Base-by-base conservation (phyloP, 2,329 filamentous ascomycete species). In the Neophaeococcomyces aloes region DNA sequence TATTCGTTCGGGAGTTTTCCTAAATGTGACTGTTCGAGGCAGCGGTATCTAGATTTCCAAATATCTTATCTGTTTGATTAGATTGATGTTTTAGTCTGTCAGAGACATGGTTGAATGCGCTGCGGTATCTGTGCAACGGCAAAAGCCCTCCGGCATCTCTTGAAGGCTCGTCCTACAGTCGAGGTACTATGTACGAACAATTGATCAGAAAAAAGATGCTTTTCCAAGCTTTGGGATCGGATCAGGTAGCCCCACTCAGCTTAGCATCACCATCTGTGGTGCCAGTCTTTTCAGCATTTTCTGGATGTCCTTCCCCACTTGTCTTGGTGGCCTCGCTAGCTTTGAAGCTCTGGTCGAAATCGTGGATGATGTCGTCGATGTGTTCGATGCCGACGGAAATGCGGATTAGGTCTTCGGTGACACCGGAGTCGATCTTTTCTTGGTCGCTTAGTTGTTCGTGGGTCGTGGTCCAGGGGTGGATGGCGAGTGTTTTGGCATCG, bases 321-420 rank as follows among this genome's bases (percentile, higher is more conserved):
- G 49, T 36, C 25, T 41, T 49, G 4, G 49, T 48, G 17, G 52
- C 53, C 19, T 33, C 33, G 38, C 54, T 74, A 17, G 74, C 71
- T 59, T 78, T 74, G 65, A 93, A 88, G 0, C 83, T 81, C 70
- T 93, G 86, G 64, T 86, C 79, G 60, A 94, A 93, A 65, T 94
- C 87, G 56, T 78, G 81, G 56, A 93, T 87, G 57, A 94, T 94
- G 59, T 94, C 87, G 67, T 94, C 86, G 59, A 94, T 89, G 63
- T 94, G 86, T 68, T 94, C 87, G 1, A 82, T 88, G 36, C 87
- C 87, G 42, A 94, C 86, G 0, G 86, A 93, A 58, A 94, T 88
- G 52, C 87, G 81, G 64, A 94, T 93, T 37, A 93, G 76, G 58
- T 91, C 86, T 74, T 83, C 56, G 18, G 84, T 88, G 10, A 87